Evolutionary conservation across 176 grass and related monocot genomes (phyloP), one percentile per base, ranked within the genome.

Genomic region (Oryza rufipogon): DNA sequence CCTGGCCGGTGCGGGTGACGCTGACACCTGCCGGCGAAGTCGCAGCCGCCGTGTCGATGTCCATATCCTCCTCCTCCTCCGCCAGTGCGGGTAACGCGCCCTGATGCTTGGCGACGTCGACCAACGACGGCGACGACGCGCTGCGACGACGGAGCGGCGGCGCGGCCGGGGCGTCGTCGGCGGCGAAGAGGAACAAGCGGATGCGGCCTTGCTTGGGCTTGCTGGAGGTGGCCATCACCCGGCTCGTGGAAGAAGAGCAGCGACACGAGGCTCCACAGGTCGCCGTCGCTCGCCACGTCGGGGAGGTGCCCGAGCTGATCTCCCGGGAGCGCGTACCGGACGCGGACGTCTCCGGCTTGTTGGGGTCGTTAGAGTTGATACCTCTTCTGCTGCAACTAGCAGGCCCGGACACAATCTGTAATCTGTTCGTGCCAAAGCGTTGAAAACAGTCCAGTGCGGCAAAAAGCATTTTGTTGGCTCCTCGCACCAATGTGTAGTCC

Each of bases 351-450:
- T 6, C 39, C 12, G 16, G 28, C 28, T 28, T 28, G 28, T 28
- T 28, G 28, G 28, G 28, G 28, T 0, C 28, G 28, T 28, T 28
- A 28, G 28, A 28, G 28, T 41, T 38, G 52, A 47, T 73, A 26
- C 80, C 36, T 32, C 23, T 82, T 82, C 44, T 82, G 69, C 23
- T 82, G 38, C 80, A 71, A 44, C 67, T 81, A 81, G 34, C 49
- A 60, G 13, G 48, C 56, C 15, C 30, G 48, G 13, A 34, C 70
- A 23, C 66, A 12, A 47, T 11, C 45, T 49, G 47, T 16, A 30
- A 2, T 30, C 52, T 73, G 68, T 28, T 45, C 25, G 34, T 72
- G 51, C 17, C 3, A 82, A 82, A 30, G 80, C 60, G 42, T 63
- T 3, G 42, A 64, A 17, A 58, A 20, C 5, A 30, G 34, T 34